A percentile compares a stretch with the other conserved stretches of the same genome.
Conservation (phyloP, 176 grass and related monocot genomes). For the Aegilops longissima region DNA sequence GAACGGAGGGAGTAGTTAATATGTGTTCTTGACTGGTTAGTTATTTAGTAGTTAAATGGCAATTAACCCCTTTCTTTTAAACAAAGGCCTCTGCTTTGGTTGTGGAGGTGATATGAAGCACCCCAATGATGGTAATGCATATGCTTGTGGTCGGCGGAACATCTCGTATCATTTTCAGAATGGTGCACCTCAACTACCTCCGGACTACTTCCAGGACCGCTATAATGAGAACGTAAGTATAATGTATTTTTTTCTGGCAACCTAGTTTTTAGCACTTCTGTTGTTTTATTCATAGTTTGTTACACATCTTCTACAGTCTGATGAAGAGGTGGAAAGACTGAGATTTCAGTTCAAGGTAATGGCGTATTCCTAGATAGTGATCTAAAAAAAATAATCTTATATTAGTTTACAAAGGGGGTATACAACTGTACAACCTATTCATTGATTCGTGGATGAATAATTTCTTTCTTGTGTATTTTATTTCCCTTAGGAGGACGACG, state of each 20-base stretch:
- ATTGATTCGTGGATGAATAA: neutral
- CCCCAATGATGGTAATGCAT: neutral
- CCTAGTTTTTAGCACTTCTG: neutral
- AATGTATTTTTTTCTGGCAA: neutral
- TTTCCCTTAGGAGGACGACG: neutral
- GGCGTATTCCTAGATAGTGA: too few relatives aligned
- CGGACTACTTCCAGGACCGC: neutral
- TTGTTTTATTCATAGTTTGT: neutral
- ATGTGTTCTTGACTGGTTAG: neutral
- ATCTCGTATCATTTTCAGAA: too few relatives aligned
- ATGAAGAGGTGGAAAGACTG: constrained; percentile 11
- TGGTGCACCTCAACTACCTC: too few relatives aligned
- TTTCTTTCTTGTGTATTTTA: neutral
- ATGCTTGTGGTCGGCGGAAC: neutral
- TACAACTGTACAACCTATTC: neutral
- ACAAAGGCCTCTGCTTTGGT: neutral
- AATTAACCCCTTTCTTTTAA: neutral
- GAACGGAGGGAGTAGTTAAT: neutral
- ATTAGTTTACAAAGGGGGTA: too few relatives aligned
- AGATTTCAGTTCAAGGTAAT: neutral
- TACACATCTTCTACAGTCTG: neutral
- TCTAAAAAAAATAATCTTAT: neutral
- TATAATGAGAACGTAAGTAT: neutral
- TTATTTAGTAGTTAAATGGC: neutral
- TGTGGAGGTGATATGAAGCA: neutral